phyloP scores from a whole-genome alignment of 495 filamentous ascomycete genomes.

The Xylaria longipes region DNA sequence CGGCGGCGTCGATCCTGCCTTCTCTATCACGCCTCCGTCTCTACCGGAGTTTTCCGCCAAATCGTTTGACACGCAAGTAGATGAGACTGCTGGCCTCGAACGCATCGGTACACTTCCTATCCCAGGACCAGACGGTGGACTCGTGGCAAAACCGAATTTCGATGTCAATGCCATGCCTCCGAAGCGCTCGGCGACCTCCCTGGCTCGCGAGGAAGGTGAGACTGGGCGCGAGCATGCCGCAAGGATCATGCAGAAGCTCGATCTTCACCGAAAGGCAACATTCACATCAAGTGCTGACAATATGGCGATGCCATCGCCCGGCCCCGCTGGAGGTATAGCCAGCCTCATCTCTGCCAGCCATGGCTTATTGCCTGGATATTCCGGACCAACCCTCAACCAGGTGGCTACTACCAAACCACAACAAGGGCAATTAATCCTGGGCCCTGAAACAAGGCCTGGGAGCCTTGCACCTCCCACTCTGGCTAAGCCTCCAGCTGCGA shows the following conservation, averaged over 20 bases:
- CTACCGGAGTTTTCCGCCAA: conserved; percentile 89
- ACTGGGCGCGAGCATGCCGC: conserved; percentile 77
- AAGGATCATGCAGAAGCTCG: conserved; percentile 89
- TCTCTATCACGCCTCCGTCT: conserved; percentile 86
- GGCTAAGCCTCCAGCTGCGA: conserved; percentile 82
- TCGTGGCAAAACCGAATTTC: conserved; percentile 69
- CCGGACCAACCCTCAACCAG: conserved; percentile 35
- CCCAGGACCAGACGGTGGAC: conserved; percentile 64
- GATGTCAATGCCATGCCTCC: conserved; percentile 63
- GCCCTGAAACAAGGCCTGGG: conserved; percentile 51
- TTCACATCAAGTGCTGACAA: conserved; percentile 50
- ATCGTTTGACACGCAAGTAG: conserved; percentile 69
- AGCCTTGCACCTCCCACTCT: conserved; percentile 84
- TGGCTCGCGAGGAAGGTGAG: conserved; percentile 65
- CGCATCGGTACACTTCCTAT: conserved; percentile 65
- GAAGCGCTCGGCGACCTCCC: conserved; percentile 53
- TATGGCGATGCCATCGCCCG: conserved; percentile 44
- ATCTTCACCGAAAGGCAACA: conserved; percentile 82
- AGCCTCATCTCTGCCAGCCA: conserved; percentile 88
- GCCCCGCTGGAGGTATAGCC: conserved; percentile 73
- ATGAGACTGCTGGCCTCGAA: conserved; percentile 44
- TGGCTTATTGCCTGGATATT: conserved; percentile 69
- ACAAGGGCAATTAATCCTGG: conserved; percentile 29
- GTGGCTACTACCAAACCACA: conserved; percentile 34
- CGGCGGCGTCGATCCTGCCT: conserved; percentile 78